Evolutionary conservation across 306 rosid genomes (phyloP), one percentile per base, ranked within the genome.

Genomic region (Medicago lupulina): DNA sequence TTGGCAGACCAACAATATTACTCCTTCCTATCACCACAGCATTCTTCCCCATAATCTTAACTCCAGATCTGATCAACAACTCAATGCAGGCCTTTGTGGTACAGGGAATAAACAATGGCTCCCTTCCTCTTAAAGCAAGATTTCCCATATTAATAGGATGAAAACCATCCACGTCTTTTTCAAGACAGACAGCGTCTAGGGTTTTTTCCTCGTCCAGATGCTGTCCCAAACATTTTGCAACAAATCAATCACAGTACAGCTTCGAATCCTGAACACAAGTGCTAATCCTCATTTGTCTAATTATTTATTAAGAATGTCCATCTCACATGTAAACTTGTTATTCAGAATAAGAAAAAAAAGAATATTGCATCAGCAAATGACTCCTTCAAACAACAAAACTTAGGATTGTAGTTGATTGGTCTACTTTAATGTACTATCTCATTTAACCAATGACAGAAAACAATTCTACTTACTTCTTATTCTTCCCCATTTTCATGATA

Each of bases 21-120:
- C 98, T 94, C 83, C 89, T 90, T 70, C 98, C 98, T 47, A 92
- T 92, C 84, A 94, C 98, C 23, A 84, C 96, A 2, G 92, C 96
- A 46, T 85, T 90, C 93, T 88, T 94, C 63, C 98, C 98, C 47
- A 54, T 41, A 5, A 92, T 88, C 79, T 88, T 81, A 58, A 94
- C 82, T 21, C 98, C 97, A 19, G 95, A 89, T 76, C 98, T 84
- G 77, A 91, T 83, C 90, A 92, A 78, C 80, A 94, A 78, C 85
- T 94, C 98, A 38, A 94, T 77, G 88, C 97, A 92, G 59, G 93
- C 98, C 65, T 87, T 94, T 54, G 98, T 92, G 72, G 97, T 89
- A 85, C 98, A 94, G 16, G 98, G 96, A 72, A 84, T 85, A 87
- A 94, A 94, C 67, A 90, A 78, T 40, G 98, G 98, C 77, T 92